Evolutionary conservation across 2,329 filamentous ascomycete species (phyloP).

Genomic region (Colletotrichum gigasporum): DNA sequence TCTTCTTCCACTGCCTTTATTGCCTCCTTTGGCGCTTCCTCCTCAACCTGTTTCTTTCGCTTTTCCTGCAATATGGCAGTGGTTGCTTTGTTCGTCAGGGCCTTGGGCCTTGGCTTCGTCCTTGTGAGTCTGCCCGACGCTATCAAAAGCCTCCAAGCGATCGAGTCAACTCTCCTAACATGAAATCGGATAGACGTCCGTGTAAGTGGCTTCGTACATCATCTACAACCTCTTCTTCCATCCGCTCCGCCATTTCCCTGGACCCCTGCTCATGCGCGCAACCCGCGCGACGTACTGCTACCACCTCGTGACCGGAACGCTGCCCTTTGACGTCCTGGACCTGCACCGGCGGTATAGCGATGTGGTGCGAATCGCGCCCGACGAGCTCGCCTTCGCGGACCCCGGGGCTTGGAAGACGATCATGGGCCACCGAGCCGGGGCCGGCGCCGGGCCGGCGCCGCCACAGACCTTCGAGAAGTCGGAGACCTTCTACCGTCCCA

Average conservation of each 20-base stretch:
- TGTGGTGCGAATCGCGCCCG: slow-evolving; percentile 56
- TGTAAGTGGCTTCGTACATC: slow-evolving; percentile 10
- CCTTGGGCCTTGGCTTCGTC: slow-evolving; percentile 1
- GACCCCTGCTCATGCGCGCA: slow-evolving; percentile 34
- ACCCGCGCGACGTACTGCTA: slow-evolving; percentile 6
- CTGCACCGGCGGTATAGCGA: slow-evolving; percentile 50
- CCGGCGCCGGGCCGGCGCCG: not conserved
- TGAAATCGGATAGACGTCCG: not conserved
- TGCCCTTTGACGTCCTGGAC: slow-evolving; percentile 13
- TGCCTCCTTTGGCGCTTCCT: not conserved
- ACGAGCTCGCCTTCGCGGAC: slow-evolving; percentile 55
- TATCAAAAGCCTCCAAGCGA: not conserved
- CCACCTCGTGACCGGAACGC: not conserved
- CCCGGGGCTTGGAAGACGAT: slow-evolving; percentile 51
- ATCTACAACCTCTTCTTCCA: slow-evolving; percentile 46
- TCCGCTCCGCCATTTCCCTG: slow-evolving; percentile 43
- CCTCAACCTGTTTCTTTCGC: not conserved
- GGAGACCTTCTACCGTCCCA: slow-evolving; percentile 18
- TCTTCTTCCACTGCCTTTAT: not conserved
- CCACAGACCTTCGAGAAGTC: slow-evolving; percentile 15
- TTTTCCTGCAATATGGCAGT: not conserved
- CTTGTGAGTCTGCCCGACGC: not conserved
- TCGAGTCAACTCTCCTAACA: not conserved
- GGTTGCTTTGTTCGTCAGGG: not conserved
- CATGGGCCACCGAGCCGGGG: slow-evolving; percentile 39